Evolutionary conservation across 2,329 filamentous ascomycete genomes (phyloP).

Genomic region (Verticillium tricorpus): DNA sequence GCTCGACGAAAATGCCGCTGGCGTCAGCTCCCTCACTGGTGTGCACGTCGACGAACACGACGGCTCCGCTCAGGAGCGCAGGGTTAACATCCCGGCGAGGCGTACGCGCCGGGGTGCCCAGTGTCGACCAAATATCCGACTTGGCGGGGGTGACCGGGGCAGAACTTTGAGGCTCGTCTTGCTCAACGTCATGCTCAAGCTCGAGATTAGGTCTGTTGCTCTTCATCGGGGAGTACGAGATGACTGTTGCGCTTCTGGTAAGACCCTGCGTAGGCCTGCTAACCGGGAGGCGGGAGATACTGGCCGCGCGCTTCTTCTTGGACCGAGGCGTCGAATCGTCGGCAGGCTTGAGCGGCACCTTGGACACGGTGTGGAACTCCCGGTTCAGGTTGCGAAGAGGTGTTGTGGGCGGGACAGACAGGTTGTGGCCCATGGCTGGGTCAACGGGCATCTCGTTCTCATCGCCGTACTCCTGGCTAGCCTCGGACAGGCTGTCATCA

Average conservation of each 20-base stretch:
- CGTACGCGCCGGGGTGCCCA: constrained; percentile 53
- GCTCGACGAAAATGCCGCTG: constrained; percentile 73
- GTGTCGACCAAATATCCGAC: constrained; percentile 47
- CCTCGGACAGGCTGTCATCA: constrained; percentile 52
- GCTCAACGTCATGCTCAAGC: constrained; percentile 18
- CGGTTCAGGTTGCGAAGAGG: constrained; percentile 49
- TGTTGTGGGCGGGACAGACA: constrained; percentile 42
- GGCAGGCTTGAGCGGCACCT: constrained; percentile 69
- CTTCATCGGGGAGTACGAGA: constrained; percentile 51
- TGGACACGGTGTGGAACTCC: constrained; percentile 69
- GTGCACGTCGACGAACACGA: constrained; percentile 80
- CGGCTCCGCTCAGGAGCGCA: constrained; percentile 60
- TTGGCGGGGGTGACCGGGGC: constrained; percentile 41
- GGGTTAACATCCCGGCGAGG: constrained; percentile 50
- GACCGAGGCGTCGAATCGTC: constrained; percentile 50
- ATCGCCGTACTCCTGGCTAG: constrained; percentile 62
- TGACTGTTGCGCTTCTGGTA: constrained; percentile 45
- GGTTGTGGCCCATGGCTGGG: constrained; percentile 31
- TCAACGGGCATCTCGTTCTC: constrained; percentile 59
- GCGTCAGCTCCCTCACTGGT: constrained; percentile 78
- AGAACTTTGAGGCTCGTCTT: constrained; percentile 16
- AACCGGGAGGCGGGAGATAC: constrained; percentile 41
- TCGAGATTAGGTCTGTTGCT: constrained; percentile 19
- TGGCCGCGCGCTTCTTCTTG: constrained; percentile 46
- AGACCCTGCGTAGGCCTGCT: constrained; percentile 35